Evolutionary conservation across 208 protist species (phyloP).

Genomic region (Crithidia thermophila): DNA sequence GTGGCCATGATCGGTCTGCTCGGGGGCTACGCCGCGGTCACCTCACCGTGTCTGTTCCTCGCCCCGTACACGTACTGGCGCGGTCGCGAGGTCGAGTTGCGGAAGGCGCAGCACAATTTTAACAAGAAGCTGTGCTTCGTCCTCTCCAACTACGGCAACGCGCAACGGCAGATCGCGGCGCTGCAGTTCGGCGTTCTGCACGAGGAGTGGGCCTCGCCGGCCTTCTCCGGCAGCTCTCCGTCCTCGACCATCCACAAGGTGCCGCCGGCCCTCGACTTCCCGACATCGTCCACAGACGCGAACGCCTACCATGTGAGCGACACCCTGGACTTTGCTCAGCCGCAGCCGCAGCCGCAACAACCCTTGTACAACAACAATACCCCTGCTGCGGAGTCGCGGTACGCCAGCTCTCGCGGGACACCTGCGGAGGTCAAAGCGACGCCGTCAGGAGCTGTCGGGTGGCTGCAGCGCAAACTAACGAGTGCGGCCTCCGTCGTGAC

Average conservation of each 20-base stretch:
- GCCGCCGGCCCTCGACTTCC: background rate
- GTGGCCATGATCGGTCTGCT: slow-evolving; percentile 70
- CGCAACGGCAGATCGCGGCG: slow-evolving; percentile 54
- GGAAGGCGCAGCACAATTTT: slow-evolving; percentile 34
- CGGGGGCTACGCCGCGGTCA: slow-evolving; percentile 73
- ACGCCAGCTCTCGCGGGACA: too few relatives aligned
- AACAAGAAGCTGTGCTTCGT: slow-evolving; percentile 65
- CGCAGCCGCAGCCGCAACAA: too few relatives aligned
- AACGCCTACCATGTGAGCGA: background rate
- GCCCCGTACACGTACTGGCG: slow-evolving; percentile 45
- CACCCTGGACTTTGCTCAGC: too few relatives aligned
- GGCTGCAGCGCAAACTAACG: slow-evolving; percentile 24
- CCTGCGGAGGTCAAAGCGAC: background rate
- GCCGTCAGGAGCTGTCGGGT: slow-evolving; percentile 7
- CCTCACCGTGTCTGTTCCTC: slow-evolving; percentile 54
- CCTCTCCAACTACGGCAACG: slow-evolving; percentile 49
- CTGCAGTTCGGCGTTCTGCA: slow-evolving; percentile 39
- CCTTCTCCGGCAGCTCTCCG: slow-evolving; percentile 9
- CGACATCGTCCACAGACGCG: background rate
- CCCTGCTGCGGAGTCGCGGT: background rate
- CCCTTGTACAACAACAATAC: too few relatives aligned
- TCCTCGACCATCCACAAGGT: slow-evolving; percentile 2
- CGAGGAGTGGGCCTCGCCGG: slow-evolving; percentile 17
- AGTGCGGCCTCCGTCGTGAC: slow-evolving; percentile 15
- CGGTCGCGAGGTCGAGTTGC: slow-evolving; percentile 37